Base-by-base conservation (phyloP, 2,329 filamentous ascomycete species). In the Didymella pinodella region DNA sequence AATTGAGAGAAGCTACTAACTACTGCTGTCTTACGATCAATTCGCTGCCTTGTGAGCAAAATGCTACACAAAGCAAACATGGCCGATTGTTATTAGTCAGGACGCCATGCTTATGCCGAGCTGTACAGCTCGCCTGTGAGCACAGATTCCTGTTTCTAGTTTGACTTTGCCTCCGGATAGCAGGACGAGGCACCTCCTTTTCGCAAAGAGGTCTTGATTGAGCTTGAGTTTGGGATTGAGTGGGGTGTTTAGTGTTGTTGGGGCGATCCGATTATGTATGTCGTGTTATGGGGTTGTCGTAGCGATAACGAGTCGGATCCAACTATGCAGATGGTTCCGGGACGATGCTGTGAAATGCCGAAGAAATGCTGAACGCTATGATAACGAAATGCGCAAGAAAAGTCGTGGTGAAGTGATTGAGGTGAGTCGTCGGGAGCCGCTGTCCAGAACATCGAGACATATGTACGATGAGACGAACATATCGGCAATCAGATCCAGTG, bases 301-400 rank as follows among this genome's bases (percentile, higher is more conserved):
- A n/a, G 25, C 26, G 22, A 31, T 48, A 22, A 48, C 41, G 40
- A 46, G 31, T 49, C 22, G n/a, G n/a, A 20, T 29, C 48, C 34
- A 46, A 55, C 20, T 20, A 47, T 48, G 36, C 50, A 58, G 38
- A 32, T 40, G 20, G 55, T 45, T 58, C 55, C 47, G 36, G 36
- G 28, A 52, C 43, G 25, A 55, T 59, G 57, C 57, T 55, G 44
- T 18, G 18, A 44, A 32, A 55, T 55, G 48, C 57, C 31, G 41
- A 55, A 40, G 20, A 44, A 7, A 60, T 60, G 51, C 57, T 60
- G 43, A 52, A 60, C 52, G 57, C 57, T 60, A 45, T 26, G 43
- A 59, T 52, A 20, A 50, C 29, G 43, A 18, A 29, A 45, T 12
- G 28, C n/a, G 38, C 40, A 32, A 40, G 12, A 50, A 25, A 11